A percentile compares a stretch with the other conserved stretches of the same genome.
These are phyloP conservation scores for Ascochyta viciae-villosae DNA, from an alignment of 2,329 filamentous ascomycete genomes.

Conservation along the genomic window DNA sequence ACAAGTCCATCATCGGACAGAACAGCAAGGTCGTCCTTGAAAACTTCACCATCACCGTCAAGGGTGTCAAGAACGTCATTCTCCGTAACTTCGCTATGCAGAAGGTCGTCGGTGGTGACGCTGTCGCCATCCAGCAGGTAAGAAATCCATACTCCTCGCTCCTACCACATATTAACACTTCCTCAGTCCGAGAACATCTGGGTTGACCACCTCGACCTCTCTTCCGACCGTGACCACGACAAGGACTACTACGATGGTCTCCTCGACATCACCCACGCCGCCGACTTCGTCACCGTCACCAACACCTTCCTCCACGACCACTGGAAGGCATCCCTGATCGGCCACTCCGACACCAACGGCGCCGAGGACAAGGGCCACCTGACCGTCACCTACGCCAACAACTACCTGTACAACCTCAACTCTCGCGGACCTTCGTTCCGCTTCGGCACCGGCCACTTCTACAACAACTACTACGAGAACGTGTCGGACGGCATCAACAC, in stretches of 20 bases:
- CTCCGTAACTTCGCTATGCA: slow-evolving; percentile 63
- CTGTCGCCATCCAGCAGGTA: slow-evolving; percentile 56
- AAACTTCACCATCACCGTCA: slow-evolving; percentile 58
- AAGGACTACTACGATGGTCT: slow-evolving; percentile 77
- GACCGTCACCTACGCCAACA: slow-evolving; percentile 70
- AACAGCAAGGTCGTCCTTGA: slow-evolving; percentile 55
- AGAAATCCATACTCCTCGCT: slow-evolving; percentile 51
- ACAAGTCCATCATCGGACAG: slow-evolving; percentile 62
- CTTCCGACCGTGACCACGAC: slow-evolving; percentile 63
- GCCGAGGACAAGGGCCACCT: slow-evolving; percentile 68
- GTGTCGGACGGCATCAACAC: slow-evolving; percentile 52
- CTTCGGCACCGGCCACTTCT: slow-evolving; percentile 70
- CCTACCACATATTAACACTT: neutral
- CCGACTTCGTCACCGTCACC: slow-evolving; percentile 67
- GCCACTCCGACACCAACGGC: slow-evolving; percentile 66
- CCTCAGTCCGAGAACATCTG: slow-evolving; percentile 60
- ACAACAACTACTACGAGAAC: slow-evolving; percentile 59
- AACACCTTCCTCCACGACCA: slow-evolving; percentile 63
- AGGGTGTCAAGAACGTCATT: slow-evolving; percentile 61
- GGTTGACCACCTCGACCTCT: slow-evolving; percentile 73
- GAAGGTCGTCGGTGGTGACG: slow-evolving; percentile 60
- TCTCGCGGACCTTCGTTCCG: slow-evolving; percentile 68
- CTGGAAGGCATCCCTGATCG: slow-evolving; percentile 65
- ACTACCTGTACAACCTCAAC: slow-evolving; percentile 70
- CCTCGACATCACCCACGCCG: slow-evolving; percentile 68